Evolutionary conservation across 768 basidiomycete genomes (phyloP), one percentile per base, ranked within the genome.

Genomic region (Pisolithus marmoratus): DNA sequence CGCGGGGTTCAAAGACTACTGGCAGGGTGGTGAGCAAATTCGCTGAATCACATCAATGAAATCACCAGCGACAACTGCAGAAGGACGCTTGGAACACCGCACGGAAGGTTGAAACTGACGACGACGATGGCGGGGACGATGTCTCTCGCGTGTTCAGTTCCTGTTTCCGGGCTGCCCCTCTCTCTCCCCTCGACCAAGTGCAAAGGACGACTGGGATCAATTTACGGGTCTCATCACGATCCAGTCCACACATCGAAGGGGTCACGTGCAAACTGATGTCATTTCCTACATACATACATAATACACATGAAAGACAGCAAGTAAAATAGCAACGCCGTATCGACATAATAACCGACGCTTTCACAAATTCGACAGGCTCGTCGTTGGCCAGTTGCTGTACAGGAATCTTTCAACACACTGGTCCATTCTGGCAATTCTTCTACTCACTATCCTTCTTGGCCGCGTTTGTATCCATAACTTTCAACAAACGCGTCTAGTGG

Each of bases 391-490:
- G 17, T 36, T 52, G 46, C 68, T 68, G 42, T 12, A n/a, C n/a
- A n/a, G 42, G 27, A 38, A 19, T 19, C 24, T 3, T 9, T 34
- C 4, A 19, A 17, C 34, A 34, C 6, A 7, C n/a, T n/a, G n/a
- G 14, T 36, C 46, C 19, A 36, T 17, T 15, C 3, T n/a, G 31
- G 48, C 19, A 11, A 46, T 51, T 41, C 43, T 22, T 40, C 24
- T 12, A 82, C 87, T 73, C 68, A 94, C 93, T 96, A 95, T 52
- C 77, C 81, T 19, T 78, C 72, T 38, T 67, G 67, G 37, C 79
- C 67, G 38, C 92, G 81, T 69, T 75, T 85, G 76, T 80, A 97
- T 6, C 91, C 94, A 63, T 84, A 85, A 66, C 81, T 82, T 49
- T 55, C 59, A 56, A 88, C 83, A 65, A 93, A 99, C 1, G 65